Conservation (phyloP, 495 filamentous ascomycete species). For the Aspergillus affinis region DNA sequence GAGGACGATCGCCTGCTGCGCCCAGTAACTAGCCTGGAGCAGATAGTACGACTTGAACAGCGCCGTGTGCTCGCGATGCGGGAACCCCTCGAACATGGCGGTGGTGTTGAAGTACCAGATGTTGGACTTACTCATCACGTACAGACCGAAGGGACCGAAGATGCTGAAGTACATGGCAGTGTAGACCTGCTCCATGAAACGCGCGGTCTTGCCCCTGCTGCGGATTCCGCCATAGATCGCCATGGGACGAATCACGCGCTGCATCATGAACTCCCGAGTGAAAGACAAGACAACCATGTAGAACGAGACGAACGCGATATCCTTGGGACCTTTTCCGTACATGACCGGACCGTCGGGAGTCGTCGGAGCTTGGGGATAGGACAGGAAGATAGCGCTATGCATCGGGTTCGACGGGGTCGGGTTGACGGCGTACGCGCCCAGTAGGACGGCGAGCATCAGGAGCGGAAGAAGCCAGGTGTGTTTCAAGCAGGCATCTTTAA, state of each 20-base stretch:
- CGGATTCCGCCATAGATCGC: slow-evolving; percentile 70
- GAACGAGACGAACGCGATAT: slow-evolving; percentile 85
- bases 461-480: slow-evolving; percentile 83
- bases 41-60: slow-evolving; percentile 97
- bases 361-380: slow-evolving; percentile 70
- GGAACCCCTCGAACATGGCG: slow-evolving; percentile 90
- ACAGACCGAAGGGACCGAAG: slow-evolving; percentile 84
- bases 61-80: slow-evolving; percentile 79
- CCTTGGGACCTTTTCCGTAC: slow-evolving; percentile 87
- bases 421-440: slow-evolving; percentile 71
- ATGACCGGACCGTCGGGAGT: slow-evolving; percentile 56
- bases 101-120: slow-evolving; percentile 98
- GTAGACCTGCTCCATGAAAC: slow-evolving; percentile 98
- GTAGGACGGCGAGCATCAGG: slow-evolving; percentile 61
- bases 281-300: slow-evolving; percentile 89
- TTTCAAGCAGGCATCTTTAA: slow-evolving; percentile 63
- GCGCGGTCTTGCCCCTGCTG: slow-evolving; percentile 74
- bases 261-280: slow-evolving; percentile 96
- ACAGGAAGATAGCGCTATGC: slow-evolving; percentile 87
- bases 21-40: slow-evolving; percentile 94
- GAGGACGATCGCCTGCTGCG: slow-evolving; percentile 91
- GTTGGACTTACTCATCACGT: slow-evolving; percentile 84
- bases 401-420: slow-evolving; percentile 81
- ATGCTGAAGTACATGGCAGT: slow-evolving; percentile 92
- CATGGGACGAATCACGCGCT: slow-evolving; percentile 79